Evolutionary conservation across 495 filamentous ascomycete species (phyloP), one percentile per base, ranked within the genome.

Genomic region (Pseudevernia furfuracea): DNA sequence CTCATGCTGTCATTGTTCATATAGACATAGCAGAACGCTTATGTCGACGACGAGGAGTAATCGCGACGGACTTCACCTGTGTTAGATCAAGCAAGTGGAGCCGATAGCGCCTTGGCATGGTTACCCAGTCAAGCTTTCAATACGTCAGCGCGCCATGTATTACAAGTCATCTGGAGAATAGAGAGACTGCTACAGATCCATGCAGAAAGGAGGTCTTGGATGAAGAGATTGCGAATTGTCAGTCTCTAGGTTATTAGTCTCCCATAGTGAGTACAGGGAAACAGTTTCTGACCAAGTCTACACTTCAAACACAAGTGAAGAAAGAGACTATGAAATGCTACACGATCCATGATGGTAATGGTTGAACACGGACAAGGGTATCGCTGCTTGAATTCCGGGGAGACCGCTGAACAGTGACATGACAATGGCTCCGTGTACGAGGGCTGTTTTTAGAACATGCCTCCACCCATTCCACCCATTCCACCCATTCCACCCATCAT

Each of bases 401-500:
- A 34, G 34, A 17, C 14, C 49, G 15, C 25, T 15, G 4, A 17
- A 23, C 43, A 46, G 23, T 15, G n/a, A 30, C 15, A 53, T 12
- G 17, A 32, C 25, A 53, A 28, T 28, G 15, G 28, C 49, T 53
- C 25, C 43, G n/a, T 32, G 28, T 28, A 49, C 44, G n/a, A 62
- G 4, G 25, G 5, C 19, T n/a, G 14, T 6, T 10, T 25, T 39
- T 38, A 63, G 53, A 62, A 66, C 34, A 49, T 39, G 11, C 64
- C 64, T 44, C 63, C 63, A 34, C 60, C 49, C 60, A 67, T 66
- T n/a, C 58, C 59, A 19, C 59, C 64, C 36, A 48, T 39, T 44
- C 63, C 63, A 34, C 60, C 49, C 60, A 67, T 66, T n/a, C 58
- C 59, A 19, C 59, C 64, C 36, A 48, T 41, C 39, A 65, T 60